phyloP scores from a whole-genome alignment of 257 asterid species.

The Ballota nigra region DNA sequence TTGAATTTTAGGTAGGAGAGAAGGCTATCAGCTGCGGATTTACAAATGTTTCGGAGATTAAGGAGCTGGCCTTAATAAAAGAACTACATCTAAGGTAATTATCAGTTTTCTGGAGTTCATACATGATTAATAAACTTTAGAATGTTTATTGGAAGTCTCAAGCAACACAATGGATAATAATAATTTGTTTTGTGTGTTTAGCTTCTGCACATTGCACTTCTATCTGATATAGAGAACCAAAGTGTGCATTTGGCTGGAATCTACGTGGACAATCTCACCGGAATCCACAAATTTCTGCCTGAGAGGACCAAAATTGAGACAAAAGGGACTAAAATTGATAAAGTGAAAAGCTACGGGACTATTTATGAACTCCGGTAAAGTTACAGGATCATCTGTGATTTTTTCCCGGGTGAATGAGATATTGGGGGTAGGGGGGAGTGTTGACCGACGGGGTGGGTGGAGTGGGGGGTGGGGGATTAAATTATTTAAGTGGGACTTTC shows the following conservation, averaged over 20 bases:
- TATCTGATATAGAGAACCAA: background rate
- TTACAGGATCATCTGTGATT: no score
- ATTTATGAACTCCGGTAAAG: no score
- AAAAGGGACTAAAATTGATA: no score
- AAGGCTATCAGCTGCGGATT: slow-evolving; percentile 69
- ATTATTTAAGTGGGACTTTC: no score
- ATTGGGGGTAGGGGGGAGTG: no score
- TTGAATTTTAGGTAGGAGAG: slow-evolving; percentile 63
- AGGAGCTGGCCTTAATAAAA: slow-evolving; percentile 50
- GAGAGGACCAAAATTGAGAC: no score
- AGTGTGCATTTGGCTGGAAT: background rate
- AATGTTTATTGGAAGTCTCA: background rate
- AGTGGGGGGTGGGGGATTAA: no score
- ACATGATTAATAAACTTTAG: background rate
- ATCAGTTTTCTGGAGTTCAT: background rate
- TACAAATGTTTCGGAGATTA: slow-evolving; percentile 49
- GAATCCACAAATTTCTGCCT: no score
- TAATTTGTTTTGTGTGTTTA: background rate
- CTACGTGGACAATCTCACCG: background rate
- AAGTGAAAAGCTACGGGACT: no score
- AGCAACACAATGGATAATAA: background rate
- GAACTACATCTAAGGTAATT: slow-evolving; percentile 62
- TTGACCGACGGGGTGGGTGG: no score
- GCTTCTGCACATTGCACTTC: background rate
- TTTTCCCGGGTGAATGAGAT: no score